Evolutionary conservation across 352 stramenopile genomes (phyloP).

Genomic region (Globisporangium middletonii): DNA sequence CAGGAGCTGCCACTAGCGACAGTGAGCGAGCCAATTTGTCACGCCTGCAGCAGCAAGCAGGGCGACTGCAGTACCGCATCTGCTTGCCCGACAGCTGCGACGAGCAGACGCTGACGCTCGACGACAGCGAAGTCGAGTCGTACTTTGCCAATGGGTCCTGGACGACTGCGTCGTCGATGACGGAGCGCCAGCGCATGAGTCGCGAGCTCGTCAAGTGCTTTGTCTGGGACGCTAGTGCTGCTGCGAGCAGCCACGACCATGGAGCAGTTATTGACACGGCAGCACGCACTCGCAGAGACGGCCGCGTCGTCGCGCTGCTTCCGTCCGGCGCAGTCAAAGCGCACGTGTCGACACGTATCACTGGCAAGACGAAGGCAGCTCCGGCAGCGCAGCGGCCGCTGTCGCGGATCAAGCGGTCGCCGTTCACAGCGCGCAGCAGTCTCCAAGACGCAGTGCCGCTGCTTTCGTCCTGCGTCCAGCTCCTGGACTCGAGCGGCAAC

Average conservation of each 20-base stretch:
- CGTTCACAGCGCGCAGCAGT: slow-evolving; percentile 19
- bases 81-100: slow-evolving; percentile 43
- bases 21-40: neutral
- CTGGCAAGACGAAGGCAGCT: slow-evolving; percentile 8
- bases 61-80: slow-evolving; percentile 30
- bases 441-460: slow-evolving; percentile 4
- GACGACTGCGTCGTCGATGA: slow-evolving; percentile 12
- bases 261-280: neutral
- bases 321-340: slow-evolving; percentile 21
- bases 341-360: slow-evolving; percentile 6
- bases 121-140: slow-evolving; percentile 50
- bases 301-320: slow-evolving; percentile 25
- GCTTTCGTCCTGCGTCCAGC: slow-evolving; percentile 32
- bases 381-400: neutral
- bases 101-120: slow-evolving; percentile 38
- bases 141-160: slow-evolving; percentile 35
- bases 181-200: slow-evolving; percentile 14
- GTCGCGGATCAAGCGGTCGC: slow-evolving; percentile 17
- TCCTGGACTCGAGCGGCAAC: slow-evolving; percentile 31
- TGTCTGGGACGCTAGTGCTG: slow-evolving; percentile 17
- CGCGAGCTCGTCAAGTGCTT: slow-evolving; percentile 28
- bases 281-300: neutral
- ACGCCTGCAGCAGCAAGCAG: neutral
- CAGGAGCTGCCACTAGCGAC: neutral
- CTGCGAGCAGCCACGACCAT: neutral